Evolutionary conservation across 139 green algal genomes (phyloP).

Genomic region (Micractinium sp.): DNA sequence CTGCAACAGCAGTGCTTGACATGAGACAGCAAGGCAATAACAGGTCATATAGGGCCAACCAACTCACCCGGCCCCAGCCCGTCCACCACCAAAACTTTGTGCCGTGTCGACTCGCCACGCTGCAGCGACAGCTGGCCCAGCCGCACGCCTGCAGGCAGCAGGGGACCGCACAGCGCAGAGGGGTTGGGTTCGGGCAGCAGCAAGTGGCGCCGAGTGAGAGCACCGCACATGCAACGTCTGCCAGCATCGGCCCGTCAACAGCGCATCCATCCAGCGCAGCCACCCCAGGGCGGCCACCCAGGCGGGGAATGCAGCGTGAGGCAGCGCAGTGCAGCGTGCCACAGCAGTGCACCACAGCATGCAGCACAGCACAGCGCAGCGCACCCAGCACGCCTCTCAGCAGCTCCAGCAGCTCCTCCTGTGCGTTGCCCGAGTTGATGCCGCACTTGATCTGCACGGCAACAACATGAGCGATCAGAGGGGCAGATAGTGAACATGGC

Average conservation of each 20-base stretch:
- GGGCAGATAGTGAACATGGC: background rate
- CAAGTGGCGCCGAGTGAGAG: background rate
- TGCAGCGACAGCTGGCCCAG: conserved; percentile 59
- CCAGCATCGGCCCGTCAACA: no score
- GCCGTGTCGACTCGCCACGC: conserved; percentile 51
- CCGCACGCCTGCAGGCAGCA: conserved; percentile 35
- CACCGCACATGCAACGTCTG: background rate
- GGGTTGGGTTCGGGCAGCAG: no score
- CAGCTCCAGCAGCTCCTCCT: conserved; percentile 67
- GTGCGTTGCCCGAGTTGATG: conserved; percentile 26
- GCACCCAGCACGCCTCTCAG: conserved; percentile 52
- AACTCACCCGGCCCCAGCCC: conserved; percentile 39
- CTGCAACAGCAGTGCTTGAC: no score
- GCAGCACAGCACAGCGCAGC: background rate
- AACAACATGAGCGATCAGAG: conserved; percentile 34
- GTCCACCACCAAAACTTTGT: conserved; percentile 56
- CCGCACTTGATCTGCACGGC: conserved; percentile 31
- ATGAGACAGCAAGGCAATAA: no score
- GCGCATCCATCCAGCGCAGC: no score
- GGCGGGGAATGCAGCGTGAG: background rate
- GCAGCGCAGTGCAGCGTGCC: background rate
- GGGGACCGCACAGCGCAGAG: background rate
- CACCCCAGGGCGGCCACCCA: background rate
- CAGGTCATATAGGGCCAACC: conserved; percentile 19
- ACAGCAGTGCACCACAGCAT: background rate